These are phyloP conservation scores for Alternaria consortialis DNA, from an alignment of 2,329 filamentous ascomycete species.

Conservation along the genomic window DNA sequence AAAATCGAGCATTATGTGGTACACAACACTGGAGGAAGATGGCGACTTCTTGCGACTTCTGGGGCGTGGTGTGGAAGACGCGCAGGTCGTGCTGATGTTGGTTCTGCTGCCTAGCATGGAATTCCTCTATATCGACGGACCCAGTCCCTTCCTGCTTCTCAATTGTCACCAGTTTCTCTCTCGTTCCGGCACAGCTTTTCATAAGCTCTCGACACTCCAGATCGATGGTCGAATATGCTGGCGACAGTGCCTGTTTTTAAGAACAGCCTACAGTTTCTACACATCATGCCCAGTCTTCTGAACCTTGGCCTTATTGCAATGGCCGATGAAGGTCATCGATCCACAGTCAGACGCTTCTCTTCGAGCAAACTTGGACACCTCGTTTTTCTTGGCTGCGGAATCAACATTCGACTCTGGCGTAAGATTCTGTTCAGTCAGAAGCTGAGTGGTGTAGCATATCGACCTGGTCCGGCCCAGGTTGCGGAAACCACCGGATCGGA, in stretches of 20 bases:
- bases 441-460: not conserved
- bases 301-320: not conserved
- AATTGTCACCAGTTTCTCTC: slow-evolving; percentile 10
- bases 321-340: not conserved
- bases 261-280: slow-evolving; percentile 3
- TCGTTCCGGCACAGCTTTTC: slow-evolving; percentile 1
- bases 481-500: not conserved
- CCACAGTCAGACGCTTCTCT: not conserved
- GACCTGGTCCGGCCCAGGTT: not conserved
- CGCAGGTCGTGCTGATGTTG: slow-evolving; percentile 1
- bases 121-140: not conserved
- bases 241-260: not conserved
- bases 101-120: slow-evolving; percentile 3
- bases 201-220: not conserved
- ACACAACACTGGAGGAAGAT: slow-evolving; percentile 6
- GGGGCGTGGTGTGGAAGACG: slow-evolving; percentile 1
- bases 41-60: slow-evolving; percentile 6
- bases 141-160: slow-evolving; percentile 7
- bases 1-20: slow-evolving; percentile 4
- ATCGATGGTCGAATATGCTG: not conserved
- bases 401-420: not conserved
- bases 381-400: not conserved
- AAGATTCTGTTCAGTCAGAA: not conserved
- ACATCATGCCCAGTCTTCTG: not conserved
- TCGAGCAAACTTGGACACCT: not conserved